phyloP scores from a whole-genome alignment of 805 yeast genomes.

The Debaryomyces tyrocola region DNA sequence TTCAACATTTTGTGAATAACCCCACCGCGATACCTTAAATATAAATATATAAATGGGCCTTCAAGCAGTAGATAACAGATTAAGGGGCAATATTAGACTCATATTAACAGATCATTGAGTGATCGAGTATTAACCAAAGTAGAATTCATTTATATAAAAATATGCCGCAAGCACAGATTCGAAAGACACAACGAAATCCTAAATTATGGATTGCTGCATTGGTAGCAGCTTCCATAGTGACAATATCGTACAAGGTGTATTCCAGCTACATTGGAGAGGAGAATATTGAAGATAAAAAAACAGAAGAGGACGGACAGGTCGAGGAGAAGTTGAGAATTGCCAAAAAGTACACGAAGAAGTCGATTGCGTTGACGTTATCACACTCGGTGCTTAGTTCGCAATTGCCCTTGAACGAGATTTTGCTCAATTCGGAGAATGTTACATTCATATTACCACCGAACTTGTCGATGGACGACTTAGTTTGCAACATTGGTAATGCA shows the following conservation, averaged over 20 bases:
- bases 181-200: slow-evolving; percentile 22
- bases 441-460: slow-evolving; percentile 46
- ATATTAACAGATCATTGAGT: too few relatives aligned
- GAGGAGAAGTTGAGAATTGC: slow-evolving; percentile 3
- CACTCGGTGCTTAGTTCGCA: slow-evolving; percentile 38
- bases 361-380: slow-evolving; percentile 42
- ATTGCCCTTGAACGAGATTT: slow-evolving; percentile 39
- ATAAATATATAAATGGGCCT: too few relatives aligned
- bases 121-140: too few relatives aligned
- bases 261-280: slow-evolving; percentile 11
- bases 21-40: too few relatives aligned
- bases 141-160: too few relatives aligned
- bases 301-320: slow-evolving; percentile 1
- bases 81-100: too few relatives aligned
- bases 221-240: slow-evolving; percentile 34
- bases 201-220: slow-evolving; percentile 32
- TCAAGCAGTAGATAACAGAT: too few relatives aligned
- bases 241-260: slow-evolving; percentile 34
- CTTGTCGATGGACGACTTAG: slow-evolving; percentile 38
- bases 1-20: too few relatives aligned
- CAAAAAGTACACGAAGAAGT: slow-evolving; percentile 26
- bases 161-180: slow-evolving; percentile 1
- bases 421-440: slow-evolving; percentile 37
- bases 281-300: slow-evolving; percentile 3
- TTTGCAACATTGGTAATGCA: slow-evolving; percentile 5